Evolutionary conservation across 495 filamentous ascomycete species (phyloP), one percentile per base, ranked within the genome.

Genomic region (Copromyces sp.): DNA sequence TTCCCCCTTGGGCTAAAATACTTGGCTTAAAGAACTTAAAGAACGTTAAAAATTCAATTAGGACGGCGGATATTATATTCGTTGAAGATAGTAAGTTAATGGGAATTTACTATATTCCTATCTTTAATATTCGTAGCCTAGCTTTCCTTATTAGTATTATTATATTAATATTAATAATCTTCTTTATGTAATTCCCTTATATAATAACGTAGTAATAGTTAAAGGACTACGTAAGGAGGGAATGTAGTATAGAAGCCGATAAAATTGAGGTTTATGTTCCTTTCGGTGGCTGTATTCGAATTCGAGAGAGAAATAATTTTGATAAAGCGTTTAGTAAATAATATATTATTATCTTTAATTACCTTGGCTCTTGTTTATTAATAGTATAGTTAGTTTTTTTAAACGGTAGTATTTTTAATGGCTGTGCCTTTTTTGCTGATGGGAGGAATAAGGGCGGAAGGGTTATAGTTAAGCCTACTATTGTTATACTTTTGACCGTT

Each of bases 291-390:
- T 77, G 69, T 9, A 75, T 78, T 7, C 70, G 74, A 37, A 74
- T 78, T 3, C 70, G 40, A 39, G 77, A 74, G 4, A 32, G 29
- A 17, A 72, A n/a, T n/a, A 78, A 75, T n/a, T 78, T 75, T 61
- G 70, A 77, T 11, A 75, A 73, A 61, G 73, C 72, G 29, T 69
- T 77, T 42, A 53, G 77, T 78, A 65, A 70, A 74, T 70, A 6
- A 2, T n/a, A 8, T 12, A 32, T n/a, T 5, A 29, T 24, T 24
- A 24, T 37, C 6, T 39, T 41, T 3, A 35, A n/a, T 9, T 65
- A 41, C 40, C 4, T 11, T n/a, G 38, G 12, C 44, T 8, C 20
- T 3, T 29, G 24, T 20, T 29, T 35, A 3, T 11, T 47, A 17
- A 70, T 72, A 35, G 73, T 40, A 32, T 9, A 38, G 1, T 8